phyloP scores from a whole-genome alignment of 2,329 filamentous ascomycete genomes.

The Colletotrichum chlorophyti region DNA sequence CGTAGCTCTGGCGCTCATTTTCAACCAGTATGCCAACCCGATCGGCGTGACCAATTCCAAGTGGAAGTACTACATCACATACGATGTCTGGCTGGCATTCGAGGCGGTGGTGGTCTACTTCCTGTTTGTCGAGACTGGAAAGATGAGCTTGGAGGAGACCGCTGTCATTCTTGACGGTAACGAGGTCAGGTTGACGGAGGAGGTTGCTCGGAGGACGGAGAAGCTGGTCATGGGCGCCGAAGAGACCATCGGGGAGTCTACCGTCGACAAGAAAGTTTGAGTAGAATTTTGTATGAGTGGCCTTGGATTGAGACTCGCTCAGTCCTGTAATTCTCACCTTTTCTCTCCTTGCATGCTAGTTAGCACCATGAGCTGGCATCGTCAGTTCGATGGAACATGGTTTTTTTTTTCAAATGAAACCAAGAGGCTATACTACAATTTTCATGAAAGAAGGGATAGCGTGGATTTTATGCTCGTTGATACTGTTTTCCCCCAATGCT shows the following conservation, averaged over 20 bases:
- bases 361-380: too few relatives aligned
- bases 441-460: too few relatives aligned
- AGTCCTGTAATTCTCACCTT: too few relatives aligned
- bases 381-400: too few relatives aligned
- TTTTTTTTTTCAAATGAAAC: too few relatives aligned
- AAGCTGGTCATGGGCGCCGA: not conserved
- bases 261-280: not conserved
- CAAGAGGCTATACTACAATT: too few relatives aligned
- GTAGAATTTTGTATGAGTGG: too few relatives aligned
- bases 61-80: slow-evolving; percentile 48
- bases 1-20: slow-evolving; percentile 28
- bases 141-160: slow-evolving; percentile 27
- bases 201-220: slow-evolving; percentile 28
- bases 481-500: too few relatives aligned
- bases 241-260: not conserved
- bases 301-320: too few relatives aligned
- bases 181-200: slow-evolving; percentile 11
- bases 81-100: slow-evolving; percentile 30
- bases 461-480: too few relatives aligned
- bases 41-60: slow-evolving; percentile 20
- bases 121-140: slow-evolving; percentile 29
- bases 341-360: too few relatives aligned
- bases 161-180: slow-evolving; percentile 25
- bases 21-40: slow-evolving; percentile 24
- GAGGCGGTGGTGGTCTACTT: slow-evolving; percentile 25